Conservation (phyloP, 176 grass and related monocot genomes). For the Aegilops longissima region DNA sequence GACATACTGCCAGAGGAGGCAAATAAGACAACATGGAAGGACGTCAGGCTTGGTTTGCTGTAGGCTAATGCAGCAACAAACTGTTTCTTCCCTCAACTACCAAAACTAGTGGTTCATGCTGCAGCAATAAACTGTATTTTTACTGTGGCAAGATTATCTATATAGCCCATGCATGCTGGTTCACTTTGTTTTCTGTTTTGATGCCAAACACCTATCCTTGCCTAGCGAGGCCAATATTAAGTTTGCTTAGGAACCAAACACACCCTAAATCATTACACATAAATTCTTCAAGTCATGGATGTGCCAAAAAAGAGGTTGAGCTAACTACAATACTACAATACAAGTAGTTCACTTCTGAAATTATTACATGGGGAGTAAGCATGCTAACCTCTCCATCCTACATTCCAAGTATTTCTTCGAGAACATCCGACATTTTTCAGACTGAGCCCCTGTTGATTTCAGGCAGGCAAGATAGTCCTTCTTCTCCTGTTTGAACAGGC, state of each 20-base stretch:
- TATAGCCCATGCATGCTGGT: no score
- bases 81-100: neutral
- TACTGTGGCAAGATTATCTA: no score
- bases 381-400: constrained; percentile 70
- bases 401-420: constrained; percentile 80
- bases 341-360: neutral
- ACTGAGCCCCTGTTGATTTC: constrained; percentile 69
- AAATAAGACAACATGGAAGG: neutral
- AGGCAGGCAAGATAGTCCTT: constrained; percentile 86
- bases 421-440: constrained; percentile 64
- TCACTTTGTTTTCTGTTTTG: neutral
- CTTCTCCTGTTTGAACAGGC: constrained; percentile 59
- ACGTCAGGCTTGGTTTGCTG: neutral
- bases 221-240: neutral
- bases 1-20: neutral
- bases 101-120: neutral
- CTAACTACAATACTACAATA: neutral
- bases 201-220: neutral
- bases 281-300: constrained; percentile 8
- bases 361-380: neutral
- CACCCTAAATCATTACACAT: neutral
- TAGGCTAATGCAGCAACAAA: constrained; percentile 6
- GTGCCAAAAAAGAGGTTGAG: neutral
- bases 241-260: neutral
- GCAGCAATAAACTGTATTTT: no score